Evolutionary conservation across 805 yeast genomes (phyloP), one percentile per base, ranked within the genome.

Genomic region (Wickerhamomyces alni): DNA sequence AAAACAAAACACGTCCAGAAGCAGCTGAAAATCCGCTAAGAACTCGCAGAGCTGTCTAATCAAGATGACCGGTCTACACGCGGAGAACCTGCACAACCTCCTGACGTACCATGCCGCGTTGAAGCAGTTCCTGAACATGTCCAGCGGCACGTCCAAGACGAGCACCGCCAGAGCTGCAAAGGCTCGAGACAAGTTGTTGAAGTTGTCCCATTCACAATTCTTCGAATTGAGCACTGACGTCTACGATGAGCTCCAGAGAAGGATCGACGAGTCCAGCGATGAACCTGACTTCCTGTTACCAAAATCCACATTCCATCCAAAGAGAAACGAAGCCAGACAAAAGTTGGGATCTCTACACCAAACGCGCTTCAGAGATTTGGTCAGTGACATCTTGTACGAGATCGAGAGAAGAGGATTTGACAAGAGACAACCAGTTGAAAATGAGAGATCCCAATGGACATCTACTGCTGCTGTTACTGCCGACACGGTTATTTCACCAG

Each of bases 311-410:
- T 87, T 87, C 63, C 99, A 93, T 61, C 89, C 95, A 32, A 89
- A 88, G 57, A 75, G 99, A 55, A 94, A 93, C 57, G 95, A 88
- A 61, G 98, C 99, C 2, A 74, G 99, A 52, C 86, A 86, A 60
- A 91, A 89, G 63, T 72, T 93, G 50, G 82, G 96, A 5, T 78
- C 85, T 36, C 73, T 93, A 42, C 93, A 96, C 2, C 79, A 80
- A 36, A 60, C 80, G 3, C 66, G 98, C 44, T 93, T 93, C 65
- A 81, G 82, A 51, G 99, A 91, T 58, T 74, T 93, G 58, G 95
- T 87, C 16, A 80, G 84, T 42, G 99, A 93, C 58, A 88, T 93
- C 32, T 68, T 84, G 32, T 86, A 67, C 58, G 99, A 93, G 61
- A 85, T 88, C 37, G 87, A 83, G 54, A 75, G 96, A 54, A 68